Base-by-base conservation (phyloP, 2,329 filamentous ascomycete genomes). In the Penicillium sp. region DNA sequence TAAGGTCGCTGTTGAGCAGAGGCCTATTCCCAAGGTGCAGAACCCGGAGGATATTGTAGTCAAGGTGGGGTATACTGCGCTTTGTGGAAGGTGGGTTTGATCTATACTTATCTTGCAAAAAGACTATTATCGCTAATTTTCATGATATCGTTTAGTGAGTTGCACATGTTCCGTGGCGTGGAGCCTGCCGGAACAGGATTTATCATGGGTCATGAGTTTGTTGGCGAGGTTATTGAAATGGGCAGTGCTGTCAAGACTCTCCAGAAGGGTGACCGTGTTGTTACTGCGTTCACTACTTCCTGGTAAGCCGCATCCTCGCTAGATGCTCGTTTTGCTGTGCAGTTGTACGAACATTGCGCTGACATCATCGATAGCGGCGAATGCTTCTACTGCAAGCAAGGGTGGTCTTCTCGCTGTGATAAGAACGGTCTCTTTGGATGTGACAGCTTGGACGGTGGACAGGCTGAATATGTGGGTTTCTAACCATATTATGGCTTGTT, bases 91-190 rank as follows among this genome's bases (percentile, higher is more conserved):
- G 90, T 93, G 78, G 70, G 85, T 79, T 45, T 58, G 12, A 17
- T 47, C 25, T 53, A 42, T 52, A 13, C 57, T 48, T 35, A 48
- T 53, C 21, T n/a, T 17, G 8, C 3, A 4, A 25, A 40, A 33
- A 21, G 4, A 6, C n/a, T 3, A 29, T 19, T 4, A 13, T 6
- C 31, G 17, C 31, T 41, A 27, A 46, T 46, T 38, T 31, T 59
- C 10, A 37, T 42, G 17, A 17, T 49, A 27, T 5, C 45, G 17
- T 46, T 50, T 35, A 93, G 89, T 69, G 92, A 96, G 71, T 81
- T 96, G 38, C 93, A 96, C 75, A 86, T 91, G 54, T 96, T 88
- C 77, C 89, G 92, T 46, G 93, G 93, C 37, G 88, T 91, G 67
- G 86, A 96, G 70, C 82, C 86, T 25, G 88, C 86, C 7, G 80